Base-by-base conservation (phyloP, 73 alveolate genomes). In the Paramecium biaurelia region DNA sequence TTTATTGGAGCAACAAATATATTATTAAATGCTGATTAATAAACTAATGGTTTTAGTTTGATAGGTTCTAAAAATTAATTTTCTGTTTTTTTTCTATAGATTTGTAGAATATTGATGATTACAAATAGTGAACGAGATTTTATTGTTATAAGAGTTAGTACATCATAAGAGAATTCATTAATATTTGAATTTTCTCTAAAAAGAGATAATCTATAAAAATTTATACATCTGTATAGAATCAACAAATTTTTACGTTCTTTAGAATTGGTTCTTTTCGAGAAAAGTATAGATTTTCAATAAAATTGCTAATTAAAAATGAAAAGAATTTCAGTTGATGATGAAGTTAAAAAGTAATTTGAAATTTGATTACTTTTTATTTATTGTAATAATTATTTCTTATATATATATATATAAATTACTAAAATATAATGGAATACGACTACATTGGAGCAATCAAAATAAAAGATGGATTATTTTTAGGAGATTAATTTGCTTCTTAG, bases 381-480 rank as follows among this genome's bases (percentile, higher is more conserved):
- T 53, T 53, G 32, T 18, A 53, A 18, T 53, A 53, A 53, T 53
- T n/a, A 53, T 53, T 53, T 53, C 68, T 18, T 53, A 53, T 53
- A 63, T 63, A 63, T 23, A 63, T 63, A n/a, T n/a, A n/a, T 11
- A 23, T 63, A 63, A 63, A n/a, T n/a, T 63, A 63, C 10, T 63
- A 58, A 58, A 47, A 15, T 53, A 85, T 57, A 68, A 63, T 87
- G 90, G 95, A 92, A 35, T 89, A 92, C 35, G 98, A 93, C 34
- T 85, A 92, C 92, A 92, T 95, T 1, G 98, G 98, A n/a, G 98
- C 96, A 1, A 93, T 95, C 56, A 95, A 94, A 70, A 93, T 95
- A n/a, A 93, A 92, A 35, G 98, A 95, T 70, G 98, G 96, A 7
- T 90, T 95, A 34, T 95, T 95, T 85, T 89, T 95, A 24, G 96